Evolutionary conservation across 768 basidiomycete species (phyloP), one percentile per base, ranked within the genome.

Genomic region (Coprinopsis strossmayeri): DNA sequence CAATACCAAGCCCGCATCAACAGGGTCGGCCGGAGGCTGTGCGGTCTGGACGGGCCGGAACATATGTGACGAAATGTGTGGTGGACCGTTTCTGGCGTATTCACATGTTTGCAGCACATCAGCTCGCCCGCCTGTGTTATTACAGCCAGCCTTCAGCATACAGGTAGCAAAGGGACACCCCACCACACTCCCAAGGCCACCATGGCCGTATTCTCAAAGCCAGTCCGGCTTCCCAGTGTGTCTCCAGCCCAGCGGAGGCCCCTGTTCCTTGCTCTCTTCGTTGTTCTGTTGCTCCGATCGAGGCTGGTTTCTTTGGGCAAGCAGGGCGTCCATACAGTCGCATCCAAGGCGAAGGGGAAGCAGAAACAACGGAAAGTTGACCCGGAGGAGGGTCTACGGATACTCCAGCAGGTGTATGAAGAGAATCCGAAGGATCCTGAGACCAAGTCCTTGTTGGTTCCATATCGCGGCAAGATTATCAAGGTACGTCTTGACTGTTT

Each of bases 341-440:
- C 61, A 1, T 61, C 57, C 2, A 53, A 57, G 34, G 47, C 46
- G 1, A 46, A 57, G 32, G 53, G 54, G 15, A 56, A 61, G 24
- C 53, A 48, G 12, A 55, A 56, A 27, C 51, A 48, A 37, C 52
- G 54, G 32, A 63, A 59, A 18, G 48, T 70, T 18, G 63, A 66
- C 3, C 55, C 65, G 23, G 67, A 73, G 34, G 74, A 79, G 34
- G 62, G 79, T 7, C 61, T 64, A 5, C 61, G 67, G 38, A 73
- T 78, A 17, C 57, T 84, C 39, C 79, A 83, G 61, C 72, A 79
- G 55, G 67, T 89, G 23, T 91, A 88, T 58, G 64, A 77, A 15
- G 71, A 78, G 25, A 73, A 78, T 48, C 59, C 69, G 2, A 76
- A 79, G 54, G 84, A 83, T 2, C 21, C 25, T 5, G 55, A 53